Evolutionary conservation across 2,329 filamentous ascomycete species (phyloP), one percentile per base, ranked within the genome.

Genomic region (Aspergillus hiratsukae): DNA sequence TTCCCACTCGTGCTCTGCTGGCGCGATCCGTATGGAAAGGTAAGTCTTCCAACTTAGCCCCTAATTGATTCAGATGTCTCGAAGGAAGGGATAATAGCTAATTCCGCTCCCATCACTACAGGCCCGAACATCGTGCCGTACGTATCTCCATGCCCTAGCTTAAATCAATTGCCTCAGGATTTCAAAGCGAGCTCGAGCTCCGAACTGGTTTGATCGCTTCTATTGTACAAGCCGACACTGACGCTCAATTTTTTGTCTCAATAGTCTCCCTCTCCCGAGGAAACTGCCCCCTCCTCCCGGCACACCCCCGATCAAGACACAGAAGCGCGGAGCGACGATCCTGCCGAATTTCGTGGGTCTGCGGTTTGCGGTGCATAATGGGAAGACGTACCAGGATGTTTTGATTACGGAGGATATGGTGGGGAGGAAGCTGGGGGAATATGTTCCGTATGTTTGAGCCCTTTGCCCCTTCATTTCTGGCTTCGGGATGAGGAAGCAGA

Each of bases 371-470:
- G 84, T 97, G 58, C 88, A 97, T 78, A 96, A 96, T 73, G 92
- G 92, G 68, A 96, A 94, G 79, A 83, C 83, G 31, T 96, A 96
- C 75, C 78, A 87, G 66, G 89, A 94, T 64, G 82, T 96, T 54
- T 82, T 81, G 63, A 89, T 97, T 61, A 96, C 91, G 17, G 92
- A 96, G 73, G 90, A 96, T 69, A 97, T 97, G 92, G 92, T 97
- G 51, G 92, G 92, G 53, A 89, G 94, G 76, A 97, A 96, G 78
- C 81, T 97, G 64, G 92, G 92, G 66, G 92, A 97, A 77, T 97
- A 96, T 73, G 87, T 91, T 60, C 80, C 85, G 91, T 96, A 83
- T 69, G 90, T 85, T 51, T 51, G 46, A 46, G 2, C 23, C 23
- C 23, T 23, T 23, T 50, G 21, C 41, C 1, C 45, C 56, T 29